A percentile compares a stretch with the other conserved stretches of the same genome.
These are phyloP conservation scores for Curvularia lunata DNA, from an alignment of 2,329 filamentous ascomycete species.

Conservation along the genomic window DNA sequence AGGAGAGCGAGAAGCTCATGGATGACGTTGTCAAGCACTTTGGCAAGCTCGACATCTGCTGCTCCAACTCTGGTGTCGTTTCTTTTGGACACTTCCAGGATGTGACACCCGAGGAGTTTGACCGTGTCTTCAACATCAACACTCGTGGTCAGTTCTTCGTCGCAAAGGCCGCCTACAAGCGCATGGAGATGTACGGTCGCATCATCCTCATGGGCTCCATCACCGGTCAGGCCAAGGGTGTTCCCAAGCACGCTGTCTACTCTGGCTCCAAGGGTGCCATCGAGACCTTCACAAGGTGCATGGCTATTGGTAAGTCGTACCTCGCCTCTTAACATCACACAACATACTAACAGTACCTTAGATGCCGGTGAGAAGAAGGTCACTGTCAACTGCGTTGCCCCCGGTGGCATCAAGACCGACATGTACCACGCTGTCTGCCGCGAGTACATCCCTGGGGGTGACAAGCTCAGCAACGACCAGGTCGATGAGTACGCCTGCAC, in stretches of 20 bases:
- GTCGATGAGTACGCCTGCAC: slow-evolving; percentile 68
- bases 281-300: slow-evolving; percentile 61
- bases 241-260: slow-evolving; percentile 62
- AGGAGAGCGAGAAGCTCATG: slow-evolving; percentile 69
- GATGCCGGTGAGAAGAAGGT: slow-evolving; percentile 62
- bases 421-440: slow-evolving; percentile 69
- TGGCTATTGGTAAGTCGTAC: slow-evolving; percentile 54
- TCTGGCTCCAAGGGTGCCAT: slow-evolving; percentile 62
- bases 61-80: slow-evolving; percentile 69
- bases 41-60: slow-evolving; percentile 72
- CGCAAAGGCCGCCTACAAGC: slow-evolving; percentile 62
- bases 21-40: slow-evolving; percentile 67
- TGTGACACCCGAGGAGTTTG: slow-evolving; percentile 61
- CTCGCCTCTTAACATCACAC: not conserved
- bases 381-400: slow-evolving; percentile 66
- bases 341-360: slow-evolving; percentile 27
- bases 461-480: slow-evolving; percentile 62
- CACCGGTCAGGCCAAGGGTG: slow-evolving; percentile 63
- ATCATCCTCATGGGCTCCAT: slow-evolving; percentile 64
- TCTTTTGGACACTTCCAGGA: slow-evolving; percentile 62
- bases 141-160: slow-evolving; percentile 70
- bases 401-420: slow-evolving; percentile 62
- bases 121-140: slow-evolving; percentile 67
- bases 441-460: slow-evolving; percentile 66
- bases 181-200: slow-evolving; percentile 58